Conservation (phyloP, 495 filamentous ascomycete genomes). For the Trichoderma reesei region DNA sequence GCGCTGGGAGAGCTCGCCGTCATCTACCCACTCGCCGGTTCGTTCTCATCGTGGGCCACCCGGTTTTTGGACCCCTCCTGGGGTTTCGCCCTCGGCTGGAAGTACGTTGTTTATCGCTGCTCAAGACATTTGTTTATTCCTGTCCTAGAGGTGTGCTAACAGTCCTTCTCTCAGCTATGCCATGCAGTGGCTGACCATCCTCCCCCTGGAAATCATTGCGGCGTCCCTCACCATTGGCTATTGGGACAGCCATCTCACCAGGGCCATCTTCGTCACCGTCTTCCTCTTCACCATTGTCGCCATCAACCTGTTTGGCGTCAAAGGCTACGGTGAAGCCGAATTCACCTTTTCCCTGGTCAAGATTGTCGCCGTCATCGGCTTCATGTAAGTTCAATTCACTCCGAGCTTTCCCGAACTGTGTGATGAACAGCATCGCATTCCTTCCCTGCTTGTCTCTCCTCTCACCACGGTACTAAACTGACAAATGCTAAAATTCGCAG, state of each 20-base stretch:
- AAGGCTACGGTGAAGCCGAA: slow-evolving; percentile 84
- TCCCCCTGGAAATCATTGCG: slow-evolving; percentile 86
- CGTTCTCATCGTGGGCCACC: slow-evolving; percentile 86
- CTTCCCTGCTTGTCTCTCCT: slow-evolving; percentile 5
- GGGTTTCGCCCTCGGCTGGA: slow-evolving; percentile 99
- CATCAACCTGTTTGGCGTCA: slow-evolving; percentile 83
- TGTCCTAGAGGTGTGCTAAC: not conserved
- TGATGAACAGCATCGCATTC: not conserved
- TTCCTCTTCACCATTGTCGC: slow-evolving; percentile 63
- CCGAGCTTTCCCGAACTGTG: too few species aligned
- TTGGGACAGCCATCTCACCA: slow-evolving; percentile 60
- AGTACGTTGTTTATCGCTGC: slow-evolving; percentile 37
- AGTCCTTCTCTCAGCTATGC: slow-evolving; percentile 53
- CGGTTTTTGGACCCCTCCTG: slow-evolving; percentile 89
- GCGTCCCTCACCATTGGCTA: slow-evolving; percentile 82
- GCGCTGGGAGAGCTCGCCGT: slow-evolving; percentile 90
- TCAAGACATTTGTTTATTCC: not conserved
- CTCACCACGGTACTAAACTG: not conserved
- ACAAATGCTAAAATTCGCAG: slow-evolving; percentile 26
- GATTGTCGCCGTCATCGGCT: slow-evolving; percentile 75
- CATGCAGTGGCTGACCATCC: slow-evolving; percentile 80
- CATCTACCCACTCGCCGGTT: slow-evolving; percentile 81
- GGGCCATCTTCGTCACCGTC: slow-evolving; percentile 76
- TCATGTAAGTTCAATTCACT: slow-evolving; percentile 53
- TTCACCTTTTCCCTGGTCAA: slow-evolving; percentile 84